Evolutionary conservation across 2,329 filamentous ascomycete species (phyloP).

Genomic region (Xylariaceae sp.): DNA sequence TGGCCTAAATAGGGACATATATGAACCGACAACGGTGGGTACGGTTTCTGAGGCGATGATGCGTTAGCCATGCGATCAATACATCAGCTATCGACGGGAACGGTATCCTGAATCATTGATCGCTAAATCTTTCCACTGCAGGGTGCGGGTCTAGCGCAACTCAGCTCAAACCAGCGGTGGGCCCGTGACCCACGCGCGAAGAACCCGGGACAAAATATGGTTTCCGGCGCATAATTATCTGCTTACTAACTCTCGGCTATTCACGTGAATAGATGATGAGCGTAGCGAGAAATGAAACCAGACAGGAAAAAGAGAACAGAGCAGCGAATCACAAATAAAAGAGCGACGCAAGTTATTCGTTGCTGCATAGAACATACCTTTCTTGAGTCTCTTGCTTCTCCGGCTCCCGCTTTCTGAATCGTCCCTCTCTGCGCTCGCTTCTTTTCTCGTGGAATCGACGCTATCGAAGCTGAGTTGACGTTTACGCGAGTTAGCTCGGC

Average conservation of each 20-base stretch:
- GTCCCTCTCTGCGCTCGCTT: constrained; percentile 44
- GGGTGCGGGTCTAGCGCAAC: neutral
- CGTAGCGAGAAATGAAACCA: neutral
- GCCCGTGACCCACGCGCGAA: neutral
- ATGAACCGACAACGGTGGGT: constrained; percentile 88
- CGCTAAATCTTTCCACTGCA: neutral
- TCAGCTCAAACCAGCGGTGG: neutral
- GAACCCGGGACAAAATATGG: neutral
- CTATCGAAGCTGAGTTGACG: constrained; percentile 64
- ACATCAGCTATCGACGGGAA: neutral
- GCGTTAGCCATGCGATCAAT: constrained; percentile 9
- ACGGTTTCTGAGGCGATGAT: constrained; percentile 44
- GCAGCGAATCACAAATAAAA: neutral
- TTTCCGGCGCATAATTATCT: neutral
- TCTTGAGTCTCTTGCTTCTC: constrained; percentile 88
- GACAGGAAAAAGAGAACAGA: neutral
- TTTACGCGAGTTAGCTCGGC: constrained; percentile 62
- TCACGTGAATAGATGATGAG: neutral
- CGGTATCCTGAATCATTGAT: neutral
- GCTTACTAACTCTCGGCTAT: neutral
- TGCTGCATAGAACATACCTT: constrained; percentile 50
- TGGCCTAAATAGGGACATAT: constrained; percentile 91
- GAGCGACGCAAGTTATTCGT: neutral
- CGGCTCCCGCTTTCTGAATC: constrained; percentile 64
- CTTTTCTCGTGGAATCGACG: constrained; percentile 44